These are phyloP conservation scores for Hordeum vulgare DNA, from an alignment of 176 grass and related monocot species.

Conservation along the genomic window DNA sequence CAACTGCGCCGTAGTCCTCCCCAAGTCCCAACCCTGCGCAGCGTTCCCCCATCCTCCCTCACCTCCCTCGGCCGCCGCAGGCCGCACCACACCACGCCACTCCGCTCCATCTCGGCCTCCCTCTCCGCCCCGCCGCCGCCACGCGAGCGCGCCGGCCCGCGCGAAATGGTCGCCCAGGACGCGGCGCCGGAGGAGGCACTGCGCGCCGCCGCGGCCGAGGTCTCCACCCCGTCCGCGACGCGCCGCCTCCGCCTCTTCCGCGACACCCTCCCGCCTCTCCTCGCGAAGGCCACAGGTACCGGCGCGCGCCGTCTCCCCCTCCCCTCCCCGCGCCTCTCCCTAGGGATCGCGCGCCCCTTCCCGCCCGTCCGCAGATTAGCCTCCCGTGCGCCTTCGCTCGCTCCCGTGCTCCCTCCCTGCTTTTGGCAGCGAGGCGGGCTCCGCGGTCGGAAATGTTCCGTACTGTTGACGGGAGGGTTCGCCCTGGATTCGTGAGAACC, in stretches of 20 bases:
- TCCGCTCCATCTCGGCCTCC: neutral
- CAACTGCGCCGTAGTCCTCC: slow-evolving; percentile 2
- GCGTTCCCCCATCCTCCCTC: slow-evolving; percentile 1
- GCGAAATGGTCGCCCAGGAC: slow-evolving; percentile 34
- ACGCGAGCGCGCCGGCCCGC: neutral
- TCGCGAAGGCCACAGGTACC: slow-evolving; percentile 40
- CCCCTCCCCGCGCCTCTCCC: neutral
- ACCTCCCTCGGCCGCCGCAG: slow-evolving; percentile 17
- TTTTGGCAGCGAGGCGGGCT: neutral
- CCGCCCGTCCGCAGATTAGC: neutral
- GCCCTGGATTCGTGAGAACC: neutral
- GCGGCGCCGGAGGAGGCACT: slow-evolving; percentile 46
- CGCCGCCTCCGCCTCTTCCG: slow-evolving; percentile 73
- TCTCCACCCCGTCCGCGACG: slow-evolving; percentile 68
- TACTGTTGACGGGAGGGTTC: neutral
- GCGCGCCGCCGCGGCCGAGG: slow-evolving; percentile 59
- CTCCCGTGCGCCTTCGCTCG: neutral
- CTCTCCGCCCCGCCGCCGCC: slow-evolving; percentile 1
- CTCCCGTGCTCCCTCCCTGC: slow-evolving; percentile 11
- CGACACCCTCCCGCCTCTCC: slow-evolving; percentile 39
- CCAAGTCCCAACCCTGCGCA: slow-evolving; percentile 29
- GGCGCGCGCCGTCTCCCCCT: neutral
- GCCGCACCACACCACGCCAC: slow-evolving; percentile 1
- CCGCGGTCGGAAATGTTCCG: slow-evolving; percentile 10
- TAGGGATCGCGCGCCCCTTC: neutral